Evolutionary conservation across 257 asterid genomes (phyloP).

Genomic region (Ocimum tenuiflorum): DNA sequence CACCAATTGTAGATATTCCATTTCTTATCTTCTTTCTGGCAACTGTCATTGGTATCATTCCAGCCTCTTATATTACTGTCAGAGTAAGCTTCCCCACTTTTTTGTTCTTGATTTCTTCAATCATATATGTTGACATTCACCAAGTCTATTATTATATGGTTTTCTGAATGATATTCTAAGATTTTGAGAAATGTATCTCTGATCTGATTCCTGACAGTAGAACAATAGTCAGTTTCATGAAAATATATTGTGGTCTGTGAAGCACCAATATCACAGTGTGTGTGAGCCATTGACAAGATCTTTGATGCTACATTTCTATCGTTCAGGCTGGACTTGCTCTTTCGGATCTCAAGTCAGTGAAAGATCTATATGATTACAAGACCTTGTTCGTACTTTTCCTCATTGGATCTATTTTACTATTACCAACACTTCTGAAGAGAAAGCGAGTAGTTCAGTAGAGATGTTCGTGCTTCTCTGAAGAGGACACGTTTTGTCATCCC

Average conservation of each 20-base stretch:
- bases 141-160: too few relatives aligned
- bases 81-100: conserved; percentile 42
- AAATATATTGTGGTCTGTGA: background rate
- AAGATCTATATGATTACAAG: conserved; percentile 72
- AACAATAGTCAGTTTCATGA: background rate
- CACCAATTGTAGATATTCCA: conserved; percentile 93
- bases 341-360: conserved; percentile 71
- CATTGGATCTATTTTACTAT: conserved; percentile 56
- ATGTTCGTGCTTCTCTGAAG: conserved; percentile 4
- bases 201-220: too few relatives aligned
- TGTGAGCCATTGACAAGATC: too few relatives aligned
- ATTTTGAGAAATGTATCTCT: background rate
- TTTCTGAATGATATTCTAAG: background rate
- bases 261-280: too few relatives aligned
- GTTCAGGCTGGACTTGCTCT: conserved; percentile 65
- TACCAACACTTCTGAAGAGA: conserved; percentile 74
- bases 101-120: conserved; percentile 1
- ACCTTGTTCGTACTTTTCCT: conserved; percentile 73
- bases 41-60: conserved; percentile 75
- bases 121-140: background rate
- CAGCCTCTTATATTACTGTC: conserved; percentile 84
- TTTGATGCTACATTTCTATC: conserved; percentile 10
- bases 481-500: background rate
- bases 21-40: conserved; percentile 76
- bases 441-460: conserved; percentile 62